Conservation (phyloP, 2,329 filamentous ascomycete species). For the Fonsecaea multimorphosa region DNA sequence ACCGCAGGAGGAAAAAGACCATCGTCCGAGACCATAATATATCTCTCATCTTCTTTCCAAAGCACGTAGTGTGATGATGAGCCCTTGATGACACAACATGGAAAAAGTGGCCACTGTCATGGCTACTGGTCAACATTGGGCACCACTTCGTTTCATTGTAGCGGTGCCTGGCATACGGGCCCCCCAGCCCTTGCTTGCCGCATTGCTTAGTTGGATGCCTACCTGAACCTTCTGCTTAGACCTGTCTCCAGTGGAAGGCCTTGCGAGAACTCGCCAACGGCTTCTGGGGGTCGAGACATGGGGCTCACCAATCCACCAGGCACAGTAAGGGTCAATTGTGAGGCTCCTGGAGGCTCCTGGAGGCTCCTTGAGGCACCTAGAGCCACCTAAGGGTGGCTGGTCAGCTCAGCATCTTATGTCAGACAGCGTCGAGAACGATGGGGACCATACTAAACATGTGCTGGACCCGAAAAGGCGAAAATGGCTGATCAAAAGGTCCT, state of each 20-base stretch:
- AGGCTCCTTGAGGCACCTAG: no score
- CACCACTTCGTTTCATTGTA: not conserved
- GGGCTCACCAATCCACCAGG: constrained; percentile 14
- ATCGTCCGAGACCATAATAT: not conserved
- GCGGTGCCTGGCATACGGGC: constrained; percentile 18
- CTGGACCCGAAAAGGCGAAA: not conserved
- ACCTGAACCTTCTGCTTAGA: not conserved
- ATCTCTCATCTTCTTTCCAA: constrained; percentile 3
- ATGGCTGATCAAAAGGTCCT: not conserved
- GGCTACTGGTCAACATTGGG: not conserved
- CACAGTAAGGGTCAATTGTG: constrained; percentile 10
- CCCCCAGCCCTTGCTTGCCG: constrained; percentile 5
- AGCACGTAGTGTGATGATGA: not conserved
- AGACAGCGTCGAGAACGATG: constrained; percentile 12
- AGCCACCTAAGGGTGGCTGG: constrained; percentile 3
- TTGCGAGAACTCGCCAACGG: not conserved
- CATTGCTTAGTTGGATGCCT: constrained; percentile 4
- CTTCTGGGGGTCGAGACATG: not conserved
- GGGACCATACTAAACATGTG: not conserved
- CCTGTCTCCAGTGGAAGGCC: constrained; percentile 2
- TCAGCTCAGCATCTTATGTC: constrained; percentile 30
- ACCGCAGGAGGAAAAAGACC: not conserved
- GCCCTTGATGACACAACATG: not conserved
- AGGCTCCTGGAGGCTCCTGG: not conserved
- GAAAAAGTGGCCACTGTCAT: not conserved